These are phyloP conservation scores for Camelina hispida DNA, from an alignment of 345 rosid species.

Conservation along the genomic window DNA sequence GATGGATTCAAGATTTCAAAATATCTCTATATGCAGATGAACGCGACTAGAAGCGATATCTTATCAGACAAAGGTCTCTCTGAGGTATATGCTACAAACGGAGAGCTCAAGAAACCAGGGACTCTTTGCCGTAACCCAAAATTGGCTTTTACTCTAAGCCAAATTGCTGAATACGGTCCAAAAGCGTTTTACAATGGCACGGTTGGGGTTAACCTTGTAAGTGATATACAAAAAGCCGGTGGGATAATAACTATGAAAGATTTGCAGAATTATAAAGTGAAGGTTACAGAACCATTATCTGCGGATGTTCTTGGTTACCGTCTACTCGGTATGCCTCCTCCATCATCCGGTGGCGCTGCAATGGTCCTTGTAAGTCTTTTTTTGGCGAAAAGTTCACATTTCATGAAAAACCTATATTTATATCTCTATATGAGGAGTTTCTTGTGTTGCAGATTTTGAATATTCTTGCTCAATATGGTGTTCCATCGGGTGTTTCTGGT, in stretches of 20 bases:
- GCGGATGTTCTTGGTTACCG: slow-evolving; percentile 49
- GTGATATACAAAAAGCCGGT: slow-evolving; percentile 52
- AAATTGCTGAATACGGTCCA: slow-evolving; percentile 46
- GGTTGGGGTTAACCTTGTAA: slow-evolving; percentile 48
- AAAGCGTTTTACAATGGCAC: slow-evolving; percentile 61
- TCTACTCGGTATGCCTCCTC: slow-evolving; percentile 67
- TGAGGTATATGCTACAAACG: slow-evolving; percentile 45
- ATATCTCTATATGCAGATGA: slow-evolving; percentile 59
- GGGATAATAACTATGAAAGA: slow-evolving; percentile 65
- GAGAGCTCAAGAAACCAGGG: slow-evolving; percentile 48
- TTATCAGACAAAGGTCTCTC: slow-evolving; percentile 61
- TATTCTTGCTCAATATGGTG: slow-evolving; percentile 56
- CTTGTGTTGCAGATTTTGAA: slow-evolving; percentile 54
- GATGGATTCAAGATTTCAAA: slow-evolving; percentile 56
- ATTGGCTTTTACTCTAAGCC: slow-evolving; percentile 49
- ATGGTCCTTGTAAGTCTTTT: slow-evolving; percentile 37
- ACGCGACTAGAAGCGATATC: slow-evolving; percentile 39
- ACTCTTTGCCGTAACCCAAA: slow-evolving; percentile 48
- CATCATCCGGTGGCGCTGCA: slow-evolving; percentile 43
- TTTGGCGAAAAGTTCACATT: not conserved
- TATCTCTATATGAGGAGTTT: not conserved
- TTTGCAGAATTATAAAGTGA: slow-evolving; percentile 51
- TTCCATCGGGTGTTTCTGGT: slow-evolving; percentile 50
- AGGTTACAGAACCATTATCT: slow-evolving; percentile 47
- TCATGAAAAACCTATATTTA: slow-evolving; percentile 6